A percentile compares a stretch with the other conserved stretches of the same genome.
Evolutionary conservation across 2,329 filamentous ascomycete species (phyloP).

Genomic region (Colletotrichum agaves): DNA sequence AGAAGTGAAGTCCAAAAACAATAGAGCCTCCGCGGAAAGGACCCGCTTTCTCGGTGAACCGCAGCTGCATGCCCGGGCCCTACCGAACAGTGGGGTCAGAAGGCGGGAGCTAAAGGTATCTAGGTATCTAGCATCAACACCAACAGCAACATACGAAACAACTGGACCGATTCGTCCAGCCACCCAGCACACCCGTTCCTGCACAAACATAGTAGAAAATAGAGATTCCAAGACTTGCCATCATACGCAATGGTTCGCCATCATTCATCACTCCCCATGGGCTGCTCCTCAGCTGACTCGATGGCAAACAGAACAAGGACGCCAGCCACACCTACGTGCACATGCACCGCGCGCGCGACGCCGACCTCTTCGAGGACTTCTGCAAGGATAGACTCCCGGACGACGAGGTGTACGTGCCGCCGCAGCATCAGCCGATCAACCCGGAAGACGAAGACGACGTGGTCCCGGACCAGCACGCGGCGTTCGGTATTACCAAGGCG

Average conservation of each 20-base stretch:
- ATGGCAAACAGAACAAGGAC: conserved; percentile 72
- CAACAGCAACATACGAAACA: neutral
- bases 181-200: neutral
- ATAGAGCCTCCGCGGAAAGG: too few species aligned
- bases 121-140: conserved; percentile 21
- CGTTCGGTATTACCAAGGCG: conserved; percentile 85
- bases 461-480: conserved; percentile 87
- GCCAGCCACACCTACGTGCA: conserved; percentile 80
- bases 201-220: neutral
- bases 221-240: too few species aligned
- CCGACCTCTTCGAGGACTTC: conserved; percentile 81
- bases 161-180: too few species aligned
- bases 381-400: conserved; percentile 76
- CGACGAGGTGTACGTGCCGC: conserved; percentile 86
- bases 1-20: too few species aligned
- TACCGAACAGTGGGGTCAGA: conserved; percentile 4
- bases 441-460: conserved; percentile 91
- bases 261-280: too few species aligned
- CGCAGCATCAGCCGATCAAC: conserved; percentile 83
- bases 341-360: conserved; percentile 76
- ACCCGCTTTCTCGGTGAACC: too few species aligned
- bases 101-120: neutral
- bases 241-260: conserved; percentile 11
- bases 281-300: neutral
- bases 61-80: conserved; percentile 17